Percentiles rank a stretch among this genome's conserved stretches.
phyloP scores from a whole-genome alignment of 306 rosid species.

The Delonix regia region DNA sequence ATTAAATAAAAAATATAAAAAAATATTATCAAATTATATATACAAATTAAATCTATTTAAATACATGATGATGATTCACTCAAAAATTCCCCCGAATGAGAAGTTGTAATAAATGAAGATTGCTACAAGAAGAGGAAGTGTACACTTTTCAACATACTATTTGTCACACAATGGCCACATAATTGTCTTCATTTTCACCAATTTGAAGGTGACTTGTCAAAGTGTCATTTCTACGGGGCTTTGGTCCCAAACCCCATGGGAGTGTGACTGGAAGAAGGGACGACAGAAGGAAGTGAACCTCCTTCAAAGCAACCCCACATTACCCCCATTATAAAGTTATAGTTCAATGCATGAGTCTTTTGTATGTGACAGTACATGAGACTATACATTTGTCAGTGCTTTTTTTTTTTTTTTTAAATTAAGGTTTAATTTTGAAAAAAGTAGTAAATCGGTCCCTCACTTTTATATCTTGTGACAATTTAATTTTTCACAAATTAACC shows the following conservation, averaged over 20 bases:
- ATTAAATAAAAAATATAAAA: too few relatives aligned
- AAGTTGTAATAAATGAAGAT: too few relatives aligned
- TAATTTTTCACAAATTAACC: too few relatives aligned
- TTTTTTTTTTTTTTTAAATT: too few relatives aligned
- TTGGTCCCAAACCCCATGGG: conserved; percentile 10
- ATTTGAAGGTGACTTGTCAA: conserved; percentile 33
- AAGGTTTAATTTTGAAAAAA: too few relatives aligned
- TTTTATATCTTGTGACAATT: too few relatives aligned
- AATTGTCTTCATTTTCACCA: conserved; percentile 36
- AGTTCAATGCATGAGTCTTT: not conserved
- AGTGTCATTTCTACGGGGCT: conserved; percentile 28
- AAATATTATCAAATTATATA: too few relatives aligned
- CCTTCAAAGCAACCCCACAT: not conserved
- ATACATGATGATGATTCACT: not conserved
- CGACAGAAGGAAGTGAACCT: not conserved
- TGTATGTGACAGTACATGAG: not conserved
- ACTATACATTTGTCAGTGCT: too few relatives aligned
- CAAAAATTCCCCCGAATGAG: not conserved
- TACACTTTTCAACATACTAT: conserved; percentile 31
- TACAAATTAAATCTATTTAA: too few relatives aligned
- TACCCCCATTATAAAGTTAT: not conserved
- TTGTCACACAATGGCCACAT: conserved; percentile 36
- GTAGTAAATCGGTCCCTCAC: too few relatives aligned
- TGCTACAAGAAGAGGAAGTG: conserved; percentile 13
- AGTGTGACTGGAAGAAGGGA: conserved; percentile 21